Conservation (phyloP, 768 basidiomycete genomes). For the Clitopilus passeckerianus region DNA sequence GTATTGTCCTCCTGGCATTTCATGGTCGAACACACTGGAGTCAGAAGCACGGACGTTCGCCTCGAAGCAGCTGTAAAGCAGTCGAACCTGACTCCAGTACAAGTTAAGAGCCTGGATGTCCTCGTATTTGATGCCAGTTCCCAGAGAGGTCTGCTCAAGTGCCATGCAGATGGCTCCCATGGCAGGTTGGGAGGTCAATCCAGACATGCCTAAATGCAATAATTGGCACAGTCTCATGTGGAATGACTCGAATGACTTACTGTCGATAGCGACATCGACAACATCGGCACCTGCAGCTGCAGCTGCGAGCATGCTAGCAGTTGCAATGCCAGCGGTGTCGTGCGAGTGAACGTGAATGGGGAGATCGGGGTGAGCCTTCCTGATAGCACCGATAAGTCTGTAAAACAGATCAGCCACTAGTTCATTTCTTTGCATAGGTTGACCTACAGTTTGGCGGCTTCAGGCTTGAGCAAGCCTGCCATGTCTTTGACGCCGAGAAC, state of each 20-base stretch:
- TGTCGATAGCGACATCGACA: slow-evolving; percentile 97
- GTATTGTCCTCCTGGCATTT: slow-evolving; percentile 98
- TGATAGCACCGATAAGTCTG: slow-evolving; percentile 90
- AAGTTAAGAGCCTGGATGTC: slow-evolving; percentile 96
- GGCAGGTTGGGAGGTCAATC: slow-evolving; percentile 95
- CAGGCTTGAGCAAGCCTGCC: slow-evolving; percentile 94
- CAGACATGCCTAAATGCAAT: slow-evolving; percentile 79
- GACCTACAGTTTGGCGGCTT: slow-evolving; percentile 83
- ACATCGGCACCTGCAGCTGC: slow-evolving; percentile 98
- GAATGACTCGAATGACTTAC: slow-evolving; percentile 39
- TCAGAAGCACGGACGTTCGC: slow-evolving; percentile 97
- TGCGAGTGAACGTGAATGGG: slow-evolving; percentile 99
- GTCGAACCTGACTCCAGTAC: slow-evolving; percentile 97
- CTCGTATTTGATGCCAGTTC: slow-evolving; percentile 94
- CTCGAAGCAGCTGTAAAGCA: slow-evolving; percentile 95
- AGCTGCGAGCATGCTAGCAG: slow-evolving; percentile 94
- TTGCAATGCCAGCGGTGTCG: slow-evolving; percentile 97
- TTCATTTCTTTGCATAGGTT: background rate
- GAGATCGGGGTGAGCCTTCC: slow-evolving; percentile 93
- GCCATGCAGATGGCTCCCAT: slow-evolving; percentile 98
- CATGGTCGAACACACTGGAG: slow-evolving; percentile 97
- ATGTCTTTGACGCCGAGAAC: slow-evolving; percentile 98
- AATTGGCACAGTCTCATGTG: slow-evolving; percentile 8
- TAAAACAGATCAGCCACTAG: slow-evolving; percentile 1
- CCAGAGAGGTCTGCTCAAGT: slow-evolving; percentile 88